These are phyloP conservation scores for Aspergillus puulaauensis DNA, from an alignment of 2,329 filamentous ascomycete genomes.

Conservation along the genomic window DNA sequence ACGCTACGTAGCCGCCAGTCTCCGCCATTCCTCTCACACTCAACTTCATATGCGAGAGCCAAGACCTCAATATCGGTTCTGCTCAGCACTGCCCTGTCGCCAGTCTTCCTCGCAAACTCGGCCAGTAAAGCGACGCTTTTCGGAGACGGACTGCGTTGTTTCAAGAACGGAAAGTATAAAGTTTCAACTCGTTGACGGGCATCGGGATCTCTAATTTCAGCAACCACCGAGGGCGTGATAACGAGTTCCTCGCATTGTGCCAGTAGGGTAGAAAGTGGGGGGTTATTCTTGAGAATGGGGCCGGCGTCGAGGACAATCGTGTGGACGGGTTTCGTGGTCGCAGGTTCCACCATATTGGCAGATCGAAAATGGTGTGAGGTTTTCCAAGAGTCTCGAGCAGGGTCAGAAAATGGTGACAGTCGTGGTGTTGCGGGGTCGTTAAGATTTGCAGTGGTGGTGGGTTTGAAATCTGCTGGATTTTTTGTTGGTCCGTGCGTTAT, in stretches of 20 bases:
- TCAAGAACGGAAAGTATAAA: slow-evolving; percentile 80
- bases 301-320: slow-evolving; percentile 87
- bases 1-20: slow-evolving; percentile 78
- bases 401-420: neutral
- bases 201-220: slow-evolving; percentile 81
- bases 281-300: slow-evolving; percentile 90
- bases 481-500: slow-evolving; percentile 38
- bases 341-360: slow-evolving; percentile 24
- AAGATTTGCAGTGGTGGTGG: slow-evolving; percentile 4
- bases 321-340: slow-evolving; percentile 66
- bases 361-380: neutral
- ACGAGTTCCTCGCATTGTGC: slow-evolving; percentile 73
- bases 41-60: slow-evolving; percentile 90
- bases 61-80: slow-evolving; percentile 85
- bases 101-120: slow-evolving; percentile 84
- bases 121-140: slow-evolving; percentile 77
- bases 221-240: slow-evolving; percentile 81
- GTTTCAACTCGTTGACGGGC: slow-evolving; percentile 81
- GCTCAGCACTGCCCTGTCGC: slow-evolving; percentile 85
- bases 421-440: neutral
- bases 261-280: slow-evolving; percentile 77
- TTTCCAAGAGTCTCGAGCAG: neutral
- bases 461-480: slow-evolving; percentile 24
- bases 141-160: slow-evolving; percentile 69
- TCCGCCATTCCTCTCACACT: slow-evolving; percentile 85